Conservation (phyloP, 163 green algal species). For the Chlamydomonas reinhardtii region DNA sequence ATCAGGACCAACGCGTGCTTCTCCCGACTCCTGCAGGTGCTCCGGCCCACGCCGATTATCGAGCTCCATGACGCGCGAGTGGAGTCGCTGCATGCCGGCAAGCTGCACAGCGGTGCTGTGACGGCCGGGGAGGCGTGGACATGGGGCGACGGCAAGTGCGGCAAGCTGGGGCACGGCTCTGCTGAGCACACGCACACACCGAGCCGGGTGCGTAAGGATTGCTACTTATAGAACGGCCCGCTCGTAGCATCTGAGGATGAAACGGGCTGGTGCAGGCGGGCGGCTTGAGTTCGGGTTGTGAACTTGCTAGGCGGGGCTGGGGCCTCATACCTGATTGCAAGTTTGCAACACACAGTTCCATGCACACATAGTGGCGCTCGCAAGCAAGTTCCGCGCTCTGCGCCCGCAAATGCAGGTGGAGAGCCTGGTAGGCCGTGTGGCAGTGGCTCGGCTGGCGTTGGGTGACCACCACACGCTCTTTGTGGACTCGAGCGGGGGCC, state of each 20-base stretch:
- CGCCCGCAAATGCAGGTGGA: slow-evolving; percentile 60
- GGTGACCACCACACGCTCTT: slow-evolving; percentile 78
- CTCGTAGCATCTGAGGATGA: no score
- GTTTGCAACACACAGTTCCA: no score
- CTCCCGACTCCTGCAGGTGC: slow-evolving; percentile 9
- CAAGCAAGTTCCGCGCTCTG: no score
- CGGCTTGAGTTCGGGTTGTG: no score
- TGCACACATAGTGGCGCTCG: no score
- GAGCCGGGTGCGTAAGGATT: slow-evolving; percentile 34
- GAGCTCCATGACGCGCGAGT: slow-evolving; percentile 57
- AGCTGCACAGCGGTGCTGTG: slow-evolving; percentile 66
- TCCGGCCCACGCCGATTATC: slow-evolving; percentile 54
- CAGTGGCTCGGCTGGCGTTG: slow-evolving; percentile 58
- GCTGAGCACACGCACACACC: slow-evolving; percentile 41
- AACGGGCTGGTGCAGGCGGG: no score
- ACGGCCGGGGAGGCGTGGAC: slow-evolving; percentile 62
- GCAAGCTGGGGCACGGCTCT: slow-evolving; percentile 77
- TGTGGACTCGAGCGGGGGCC: slow-evolving; percentile 60
- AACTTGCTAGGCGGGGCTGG: no score
- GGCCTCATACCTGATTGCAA: no score
- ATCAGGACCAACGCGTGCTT: no score
- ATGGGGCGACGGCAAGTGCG: slow-evolving; percentile 67
- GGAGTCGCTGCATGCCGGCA: slow-evolving; percentile 57
- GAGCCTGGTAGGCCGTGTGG: slow-evolving; percentile 64
- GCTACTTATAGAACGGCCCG: no score